phyloP scores from a whole-genome alignment of 805 yeast species.

The Monosporozyma solicola region DNA sequence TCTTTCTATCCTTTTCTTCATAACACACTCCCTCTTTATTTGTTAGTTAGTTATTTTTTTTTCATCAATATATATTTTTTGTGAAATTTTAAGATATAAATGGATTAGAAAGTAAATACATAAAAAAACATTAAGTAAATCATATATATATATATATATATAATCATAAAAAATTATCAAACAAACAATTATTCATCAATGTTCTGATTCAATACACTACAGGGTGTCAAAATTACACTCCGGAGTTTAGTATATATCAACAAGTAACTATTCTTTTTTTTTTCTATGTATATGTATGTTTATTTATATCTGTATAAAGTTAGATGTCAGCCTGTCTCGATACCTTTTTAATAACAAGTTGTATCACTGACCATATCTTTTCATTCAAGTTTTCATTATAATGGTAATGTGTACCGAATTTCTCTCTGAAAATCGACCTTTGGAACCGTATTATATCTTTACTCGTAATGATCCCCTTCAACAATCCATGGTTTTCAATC shows the following conservation, averaged over 20 bases:
- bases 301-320: not conserved
- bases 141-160: no score
- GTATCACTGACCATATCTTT: slow-evolving; percentile 17
- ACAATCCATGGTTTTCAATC: slow-evolving; percentile 50
- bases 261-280: not conserved
- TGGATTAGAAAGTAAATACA: no score
- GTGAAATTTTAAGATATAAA: no score
- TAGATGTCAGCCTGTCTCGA: not conserved
- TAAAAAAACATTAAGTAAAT: no score
- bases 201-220: no score
- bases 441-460: slow-evolving; percentile 74
- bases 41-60: no score
- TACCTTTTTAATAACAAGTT: slow-evolving; percentile 11
- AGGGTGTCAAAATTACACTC: not conserved
- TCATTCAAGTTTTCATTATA: slow-evolving; percentile 19
- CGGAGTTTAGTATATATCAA: not conserved
- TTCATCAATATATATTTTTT: no score
- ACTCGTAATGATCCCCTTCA: slow-evolving; percentile 72
- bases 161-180: no score
- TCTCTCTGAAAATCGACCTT: slow-evolving; percentile 24
- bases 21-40: no score
- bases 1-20: no score
- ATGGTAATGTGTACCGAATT: slow-evolving; percentile 21
- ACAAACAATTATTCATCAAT: no score
- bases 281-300: not conserved